Percentiles rank a stretch among this genome's conserved stretches.
Conservation (phyloP, 2,329 filamentous ascomycete species). For the Talaromyces sp. region DNA sequence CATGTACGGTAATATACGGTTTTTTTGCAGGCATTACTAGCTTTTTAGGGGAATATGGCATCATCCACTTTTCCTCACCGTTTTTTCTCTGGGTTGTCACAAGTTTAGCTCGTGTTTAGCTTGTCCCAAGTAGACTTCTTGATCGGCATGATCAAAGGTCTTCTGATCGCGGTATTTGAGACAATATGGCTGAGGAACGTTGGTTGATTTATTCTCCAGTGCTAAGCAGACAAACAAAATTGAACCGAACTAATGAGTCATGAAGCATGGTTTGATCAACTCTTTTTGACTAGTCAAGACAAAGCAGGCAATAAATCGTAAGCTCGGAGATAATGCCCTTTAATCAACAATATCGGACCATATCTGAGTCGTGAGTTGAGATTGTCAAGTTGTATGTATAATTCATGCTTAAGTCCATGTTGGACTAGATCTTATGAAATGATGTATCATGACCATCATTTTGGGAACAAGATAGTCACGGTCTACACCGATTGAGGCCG, state of each 20-base stretch:
- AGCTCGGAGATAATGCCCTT: neutral
- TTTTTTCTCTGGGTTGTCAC: slow-evolving; percentile 4
- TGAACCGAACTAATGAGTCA: neutral
- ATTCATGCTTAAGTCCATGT: neutral
- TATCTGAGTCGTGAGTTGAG: neutral
- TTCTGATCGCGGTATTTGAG: neutral
- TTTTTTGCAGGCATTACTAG: neutral
- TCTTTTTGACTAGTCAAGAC: neutral
- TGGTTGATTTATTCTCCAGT: neutral
- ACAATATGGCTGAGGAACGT: neutral
- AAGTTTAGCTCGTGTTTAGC: neutral
- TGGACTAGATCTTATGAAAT: neutral
- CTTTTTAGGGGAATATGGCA: neutral
- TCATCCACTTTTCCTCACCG: slow-evolving; percentile 6
- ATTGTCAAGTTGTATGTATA: neutral
- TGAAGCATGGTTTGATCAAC: neutral
- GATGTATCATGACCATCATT: slow-evolving; percentile 4
- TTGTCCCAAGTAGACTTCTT: neutral
- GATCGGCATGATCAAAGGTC: neutral
- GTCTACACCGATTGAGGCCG: neutral
- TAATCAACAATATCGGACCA: neutral
- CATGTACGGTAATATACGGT: neutral
- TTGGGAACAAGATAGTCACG: neutral
- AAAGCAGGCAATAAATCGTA: neutral
- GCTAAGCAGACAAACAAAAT: neutral